Evolutionary conservation across 768 basidiomycete genomes (phyloP), one percentile per base, ranked within the genome.

Genomic region (Lactarius sp.): DNA sequence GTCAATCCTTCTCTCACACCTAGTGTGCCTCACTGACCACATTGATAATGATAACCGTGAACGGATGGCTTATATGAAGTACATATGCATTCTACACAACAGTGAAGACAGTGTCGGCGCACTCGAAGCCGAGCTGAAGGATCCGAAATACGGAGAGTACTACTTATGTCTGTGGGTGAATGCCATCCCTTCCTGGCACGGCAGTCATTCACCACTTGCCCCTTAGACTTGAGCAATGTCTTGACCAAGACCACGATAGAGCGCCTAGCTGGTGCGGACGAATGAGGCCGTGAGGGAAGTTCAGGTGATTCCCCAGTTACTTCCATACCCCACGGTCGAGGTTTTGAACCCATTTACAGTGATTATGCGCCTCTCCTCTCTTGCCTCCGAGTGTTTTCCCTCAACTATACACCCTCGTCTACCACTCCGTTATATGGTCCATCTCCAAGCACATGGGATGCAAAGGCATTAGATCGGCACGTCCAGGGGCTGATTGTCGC

Each of bases 241-340:
- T 27, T 27, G 22, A 27, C 2, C 22, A 27, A 27, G 22, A 27
- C 2, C 22, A 83, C 88, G 33, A 98, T 99, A 54, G 97, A 98
- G 75, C 83, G 91, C 10, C 80, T 98, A 56, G 97, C 97, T 0
- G 88, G 92, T 69, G 91, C 88, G 20, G 97, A 99, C 73, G 93
- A 97, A 74, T 92, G 97, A 99, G 74, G 90, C 98, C 18, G 96
- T 99, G 14, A 85, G 86, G 59, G 97, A 99, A 77, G 91, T 99
- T 1, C 97, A 99, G 84, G 95, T 95, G 70, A 63, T 81, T 66
- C 39, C 56, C 20, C 47, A 27, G 31, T 61, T 42, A 16, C 31
- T 39, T 47, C 41, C 60, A 50, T 54, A 7, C 22, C 47, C 34
- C 22, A 57, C 67, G 68, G 62, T 70, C 64, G 57, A 36, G 44